These are phyloP conservation scores for Elaeis guineensis DNA, from an alignment of 176 grass and related monocot genomes.

Conservation along the genomic window DNA sequence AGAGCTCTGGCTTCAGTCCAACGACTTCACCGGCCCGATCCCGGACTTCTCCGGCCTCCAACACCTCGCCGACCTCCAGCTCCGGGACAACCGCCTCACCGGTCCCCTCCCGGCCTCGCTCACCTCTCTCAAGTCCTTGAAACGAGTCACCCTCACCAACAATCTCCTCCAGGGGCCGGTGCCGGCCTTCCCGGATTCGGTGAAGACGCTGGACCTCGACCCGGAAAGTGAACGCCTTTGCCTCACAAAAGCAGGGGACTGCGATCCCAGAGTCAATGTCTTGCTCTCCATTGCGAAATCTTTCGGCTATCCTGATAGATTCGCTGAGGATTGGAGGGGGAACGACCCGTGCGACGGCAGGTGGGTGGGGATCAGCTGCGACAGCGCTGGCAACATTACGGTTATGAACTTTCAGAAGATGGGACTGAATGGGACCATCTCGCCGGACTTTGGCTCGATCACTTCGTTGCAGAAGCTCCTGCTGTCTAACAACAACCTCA, in stretches of 20 bases:
- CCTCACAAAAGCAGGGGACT: conserved; percentile 24
- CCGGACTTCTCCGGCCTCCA: conserved; percentile 45
- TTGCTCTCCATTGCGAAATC: conserved; percentile 59
- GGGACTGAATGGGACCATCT: conserved; percentile 47
- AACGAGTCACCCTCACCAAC: conserved; percentile 39
- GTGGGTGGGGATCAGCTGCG: conserved; percentile 37
- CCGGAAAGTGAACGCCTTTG: conserved; percentile 37
- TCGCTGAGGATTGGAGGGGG: conserved; percentile 44
- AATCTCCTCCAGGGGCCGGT: conserved; percentile 61
- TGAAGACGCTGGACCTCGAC: conserved; percentile 2
- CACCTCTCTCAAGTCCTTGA: conserved; percentile 33
- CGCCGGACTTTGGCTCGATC: conserved; percentile 55
- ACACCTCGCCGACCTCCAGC: conserved; percentile 33
- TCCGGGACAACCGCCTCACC: conserved; percentile 71
- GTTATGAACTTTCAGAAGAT: conserved; percentile 24
- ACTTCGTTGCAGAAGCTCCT: conserved; percentile 26
- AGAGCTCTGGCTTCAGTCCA: conserved; percentile 74
- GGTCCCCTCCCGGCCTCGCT: conserved; percentile 50
- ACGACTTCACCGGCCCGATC: conserved; percentile 56
- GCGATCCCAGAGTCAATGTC: conserved; percentile 51
- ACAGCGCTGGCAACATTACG: conserved; percentile 27
- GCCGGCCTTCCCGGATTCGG: conserved; percentile 19
- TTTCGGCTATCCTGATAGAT: conserved; percentile 41
- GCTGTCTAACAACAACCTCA: conserved; percentile 59
- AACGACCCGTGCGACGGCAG: conserved; percentile 43